Evolutionary conservation across 2,329 filamentous ascomycete genomes (phyloP), one percentile per base, ranked within the genome.

Genomic region (Neofusicoccum parvum): DNA sequence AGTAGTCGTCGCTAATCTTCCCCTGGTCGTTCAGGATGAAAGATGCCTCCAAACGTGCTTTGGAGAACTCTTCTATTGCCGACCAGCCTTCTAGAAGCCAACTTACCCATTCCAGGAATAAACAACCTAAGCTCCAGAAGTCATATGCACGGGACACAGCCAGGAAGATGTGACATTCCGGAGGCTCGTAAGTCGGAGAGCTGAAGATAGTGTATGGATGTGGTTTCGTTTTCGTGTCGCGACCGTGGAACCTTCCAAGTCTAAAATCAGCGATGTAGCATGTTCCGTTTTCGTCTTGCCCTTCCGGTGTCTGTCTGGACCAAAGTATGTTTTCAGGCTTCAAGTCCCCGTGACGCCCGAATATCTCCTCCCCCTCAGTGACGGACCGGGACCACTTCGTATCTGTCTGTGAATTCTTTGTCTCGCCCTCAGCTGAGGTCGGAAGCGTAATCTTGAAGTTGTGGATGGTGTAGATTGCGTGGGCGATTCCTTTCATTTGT

Each of bases 291-390:
- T n/a, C n/a, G n/a, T n/a, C n/a, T n/a, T n/a, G n/a, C n/a, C n/a
- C n/a, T n/a, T n/a, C n/a, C n/a, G n/a, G n/a, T n/a, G n/a, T n/a
- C n/a, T n/a, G n/a, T n/a, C n/a, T 50, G 17, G 36, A 78, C 67
- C 71, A 73, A 0, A 80, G 68, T 6, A 80, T 77, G 32, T 80
- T 80, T 6, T 74, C 73, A 0, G 78, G 74, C 15, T 79, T 80
- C 7, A 80, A 69, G 51, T 77, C 72, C 3, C 76, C 73, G 48
- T 78, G 74, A 4, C 75, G 69, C 3, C 77, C 78, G 59, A 69
- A 79, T 3, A 58, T 64, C 2, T 70, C 43, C 62, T 72, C 64
- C 3, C 27, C n/a, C 1, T 4, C 0, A 5, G 10, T 49, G 17
- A 62, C 58, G n/a, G n/a, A n/a, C n/a, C n/a, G n/a, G 32, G 32